Conservation (phyloP, 441 rosid genomes). For the Eruca vesicaria region DNA sequence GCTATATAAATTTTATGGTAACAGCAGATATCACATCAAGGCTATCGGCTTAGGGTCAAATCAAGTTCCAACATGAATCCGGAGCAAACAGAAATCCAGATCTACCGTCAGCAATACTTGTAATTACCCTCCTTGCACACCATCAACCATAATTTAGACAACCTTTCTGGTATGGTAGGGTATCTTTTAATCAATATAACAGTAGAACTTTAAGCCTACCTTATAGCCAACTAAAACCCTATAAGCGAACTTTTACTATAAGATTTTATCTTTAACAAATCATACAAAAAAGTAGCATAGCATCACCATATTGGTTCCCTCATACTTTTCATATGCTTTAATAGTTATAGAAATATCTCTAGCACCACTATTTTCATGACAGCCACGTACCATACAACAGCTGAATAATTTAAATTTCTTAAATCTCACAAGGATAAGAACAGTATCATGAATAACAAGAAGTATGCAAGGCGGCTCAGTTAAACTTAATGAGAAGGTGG, state of each 20-base stretch:
- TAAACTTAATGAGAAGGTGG: neutral
- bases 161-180: slow-evolving; percentile 22
- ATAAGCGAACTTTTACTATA: neutral
- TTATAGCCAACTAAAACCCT: too few species aligned
- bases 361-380: neutral
- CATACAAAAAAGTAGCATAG: slow-evolving; percentile 16
- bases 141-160: slow-evolving; percentile 10
- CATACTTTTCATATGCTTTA: slow-evolving; percentile 5
- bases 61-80: slow-evolving; percentile 26
- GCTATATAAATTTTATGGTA: neutral
- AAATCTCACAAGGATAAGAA: neutral
- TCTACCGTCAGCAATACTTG: slow-evolving; percentile 16
- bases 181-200: slow-evolving; percentile 11
- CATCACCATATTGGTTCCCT: slow-evolving; percentile 16
- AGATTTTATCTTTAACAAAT: slow-evolving; percentile 29
- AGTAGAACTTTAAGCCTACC: slow-evolving; percentile 1
- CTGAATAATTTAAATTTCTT: neutral
- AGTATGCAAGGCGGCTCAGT: neutral
- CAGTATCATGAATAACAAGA: slow-evolving; percentile 1
- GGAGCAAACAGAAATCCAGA: slow-evolving; percentile 7
- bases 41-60: slow-evolving; percentile 15
- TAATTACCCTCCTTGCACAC: neutral
- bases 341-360: neutral
- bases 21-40: slow-evolving; percentile 29
- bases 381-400: neutral